These are phyloP conservation scores for Boletus huronensis DNA, from an alignment of 768 basidiomycete species.

Conservation along the genomic window DNA sequence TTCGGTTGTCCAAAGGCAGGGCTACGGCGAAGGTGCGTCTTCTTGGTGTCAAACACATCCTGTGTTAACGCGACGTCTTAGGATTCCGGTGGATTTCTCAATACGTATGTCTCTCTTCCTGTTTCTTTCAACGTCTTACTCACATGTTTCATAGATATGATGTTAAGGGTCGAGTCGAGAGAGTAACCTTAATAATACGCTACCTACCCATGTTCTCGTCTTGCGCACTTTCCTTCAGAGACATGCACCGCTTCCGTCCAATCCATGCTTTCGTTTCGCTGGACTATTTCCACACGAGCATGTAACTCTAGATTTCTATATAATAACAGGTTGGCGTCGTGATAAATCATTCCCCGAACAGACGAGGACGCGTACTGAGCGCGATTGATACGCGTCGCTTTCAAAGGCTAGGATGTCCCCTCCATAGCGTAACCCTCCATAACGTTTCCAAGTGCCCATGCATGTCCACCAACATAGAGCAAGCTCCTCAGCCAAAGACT, in stretches of 20 bases:
- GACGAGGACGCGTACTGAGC: not conserved
- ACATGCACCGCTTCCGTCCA: constrained; percentile 7
- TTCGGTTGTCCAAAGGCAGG: constrained; percentile 97
- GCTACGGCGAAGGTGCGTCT: constrained; percentile 87
- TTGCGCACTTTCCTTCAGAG: constrained; percentile 11
- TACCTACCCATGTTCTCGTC: constrained; percentile 22
- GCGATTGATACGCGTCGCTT: not conserved
- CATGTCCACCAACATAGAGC: constrained; percentile 70
- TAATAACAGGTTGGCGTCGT: constrained; percentile 2
- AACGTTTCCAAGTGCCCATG: constrained; percentile 71
- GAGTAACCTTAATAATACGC: constrained; percentile 16
- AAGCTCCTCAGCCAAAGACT: constrained; percentile 78
- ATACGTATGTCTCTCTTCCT: constrained; percentile 62
- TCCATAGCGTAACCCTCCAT: constrained; percentile 43
- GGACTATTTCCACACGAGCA: constrained; percentile 10
- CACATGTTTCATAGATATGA: constrained; percentile 25
- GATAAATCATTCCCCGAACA: not conserved
- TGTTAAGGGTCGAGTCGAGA: constrained; percentile 1
- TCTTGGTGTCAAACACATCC: not conserved
- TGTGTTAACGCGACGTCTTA: constrained; percentile 24
- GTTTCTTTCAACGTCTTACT: not conserved
- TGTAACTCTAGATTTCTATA: constrained; percentile 24
- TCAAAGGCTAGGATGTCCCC: not conserved
- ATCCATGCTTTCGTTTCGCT: constrained; percentile 16
- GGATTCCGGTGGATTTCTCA: constrained; percentile 96